phyloP scores from a whole-genome alignment of 192 early-diverging fungal genomes.

The Dimargaris verticillata region DNA sequence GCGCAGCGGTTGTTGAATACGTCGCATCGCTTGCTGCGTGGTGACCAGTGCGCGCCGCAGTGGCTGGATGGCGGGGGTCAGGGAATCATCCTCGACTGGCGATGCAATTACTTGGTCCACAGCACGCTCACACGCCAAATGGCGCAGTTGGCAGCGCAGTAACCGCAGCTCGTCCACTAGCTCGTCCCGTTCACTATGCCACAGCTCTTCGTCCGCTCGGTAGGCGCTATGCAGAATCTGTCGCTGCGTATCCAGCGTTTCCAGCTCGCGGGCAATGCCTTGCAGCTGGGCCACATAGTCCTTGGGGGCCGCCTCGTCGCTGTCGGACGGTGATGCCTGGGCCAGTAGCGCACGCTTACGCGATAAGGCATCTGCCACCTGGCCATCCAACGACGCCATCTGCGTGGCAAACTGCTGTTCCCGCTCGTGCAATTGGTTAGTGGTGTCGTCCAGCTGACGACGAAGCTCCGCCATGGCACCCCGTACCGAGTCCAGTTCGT shows the following conservation, averaged over 20 bases:
- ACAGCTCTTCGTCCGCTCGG: not conserved
- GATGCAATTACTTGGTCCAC: not conserved
- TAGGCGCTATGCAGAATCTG: not conserved
- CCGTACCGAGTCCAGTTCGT: not conserved
- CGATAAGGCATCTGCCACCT: not conserved
- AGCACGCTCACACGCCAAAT: not conserved
- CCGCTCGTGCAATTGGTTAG: not conserved
- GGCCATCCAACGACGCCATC: not conserved
- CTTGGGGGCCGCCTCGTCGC: not conserved
- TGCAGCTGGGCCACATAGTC: not conserved
- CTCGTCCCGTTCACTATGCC: not conserved
- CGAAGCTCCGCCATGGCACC: not conserved
- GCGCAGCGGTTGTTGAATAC: not conserved
- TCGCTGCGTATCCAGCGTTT: not conserved
- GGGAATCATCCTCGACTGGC: not conserved
- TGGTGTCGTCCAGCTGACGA: not conserved
- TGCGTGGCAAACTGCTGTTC: not conserved
- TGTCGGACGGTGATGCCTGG: not conserved
- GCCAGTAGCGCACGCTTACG: not conserved
- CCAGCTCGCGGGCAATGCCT: not conserved
- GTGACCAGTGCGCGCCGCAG: not conserved
- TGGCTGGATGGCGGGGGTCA: not conserved
- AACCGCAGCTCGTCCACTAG: not conserved
- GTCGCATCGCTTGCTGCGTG: not conserved
- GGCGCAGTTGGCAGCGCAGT: constrained; percentile 1